phyloP scores from a whole-genome alignment of 164 flowering plant species.

The Liquidambar formosana region DNA sequence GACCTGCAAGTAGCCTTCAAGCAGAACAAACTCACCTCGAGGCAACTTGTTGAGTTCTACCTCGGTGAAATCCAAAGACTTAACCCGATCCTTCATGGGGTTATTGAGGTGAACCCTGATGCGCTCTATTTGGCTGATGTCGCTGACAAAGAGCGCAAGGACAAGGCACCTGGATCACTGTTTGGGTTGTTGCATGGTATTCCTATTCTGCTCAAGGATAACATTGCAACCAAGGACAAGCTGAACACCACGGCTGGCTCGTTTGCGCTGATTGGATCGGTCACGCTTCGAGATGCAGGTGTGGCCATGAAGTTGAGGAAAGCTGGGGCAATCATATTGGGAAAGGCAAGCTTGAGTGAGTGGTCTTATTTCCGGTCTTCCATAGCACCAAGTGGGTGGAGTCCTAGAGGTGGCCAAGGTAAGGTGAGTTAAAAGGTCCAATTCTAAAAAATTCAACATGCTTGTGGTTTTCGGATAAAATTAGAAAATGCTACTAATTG shows the following conservation, averaged over 20 bases:
- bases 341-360: conserved; percentile 4
- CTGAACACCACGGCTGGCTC: no score
- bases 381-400: neutral
- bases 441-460: no score
- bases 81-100: conserved; percentile 37
- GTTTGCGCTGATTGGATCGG: no score
- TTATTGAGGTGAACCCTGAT: conserved; percentile 63
- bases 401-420: conserved; percentile 2
- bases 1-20: conserved; percentile 46
- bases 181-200: conserved; percentile 50
- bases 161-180: no score
- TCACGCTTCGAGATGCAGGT: no score
- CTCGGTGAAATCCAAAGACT: conserved; percentile 30
- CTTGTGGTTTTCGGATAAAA: no score
- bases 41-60: conserved; percentile 47
- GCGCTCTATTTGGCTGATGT: conserved; percentile 36
- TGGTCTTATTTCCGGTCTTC: neutral
- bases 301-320: no score
- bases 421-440: neutral
- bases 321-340: no score
- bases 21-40: conserved; percentile 44
- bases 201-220: conserved; percentile 48
- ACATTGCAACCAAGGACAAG: conserved; percentile 45
- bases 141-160: conserved; percentile 42
- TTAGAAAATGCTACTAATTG: no score